Evolutionary conservation across 768 basidiomycete genomes (phyloP), one percentile per base, ranked within the genome.

Genomic region (Termitomyces sp.): DNA sequence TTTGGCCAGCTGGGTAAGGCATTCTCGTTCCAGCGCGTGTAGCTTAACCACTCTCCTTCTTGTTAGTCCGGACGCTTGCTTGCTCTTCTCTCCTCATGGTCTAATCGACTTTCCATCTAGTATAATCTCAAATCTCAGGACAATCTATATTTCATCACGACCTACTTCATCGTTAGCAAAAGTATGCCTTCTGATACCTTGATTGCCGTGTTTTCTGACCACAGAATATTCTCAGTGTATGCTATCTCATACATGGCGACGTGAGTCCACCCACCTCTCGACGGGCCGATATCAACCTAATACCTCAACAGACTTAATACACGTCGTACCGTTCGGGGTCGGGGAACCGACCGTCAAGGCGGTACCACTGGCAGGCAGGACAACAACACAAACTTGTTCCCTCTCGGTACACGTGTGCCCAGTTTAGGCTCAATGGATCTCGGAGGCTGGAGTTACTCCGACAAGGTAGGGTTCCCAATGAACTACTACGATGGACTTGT

Each of bases 131-230:
- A 82, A 71, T 78, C 83, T 0, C 62, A 58, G 15, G 82, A 81
- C 63, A 88, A 86, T 64, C 77, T 90, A 53, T 80, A 86, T 56
- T 90, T 86, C 68, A 76, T 83, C 42, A 79, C 80, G 9, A 78
- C 79, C 51, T 90, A 88, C 69, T 88, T 91, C 62, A 78, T 85
- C 54, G 70, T 89, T 39, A 85, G 83, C 70, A 90, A 90, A 75
- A 65, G 88, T 88, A 68, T 65, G 86, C 71, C n/a, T 35, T 20
- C 32, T 8, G 1, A 0, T 32, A 24, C 15, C 12, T 22, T 39
- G 22, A 22, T 18, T 4, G 20, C 15, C 5, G 22, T 48, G 24
- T 18, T 63, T 16, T 33, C 55, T 45, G 40, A 51, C 56, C 51
- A 15, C 11, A 62, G 53, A 49, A 54, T 33, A 52, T n/a, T 33